phyloP scores from a whole-genome alignment of 352 stramenopile genomes.

The Phytophthora sansomeana region DNA sequence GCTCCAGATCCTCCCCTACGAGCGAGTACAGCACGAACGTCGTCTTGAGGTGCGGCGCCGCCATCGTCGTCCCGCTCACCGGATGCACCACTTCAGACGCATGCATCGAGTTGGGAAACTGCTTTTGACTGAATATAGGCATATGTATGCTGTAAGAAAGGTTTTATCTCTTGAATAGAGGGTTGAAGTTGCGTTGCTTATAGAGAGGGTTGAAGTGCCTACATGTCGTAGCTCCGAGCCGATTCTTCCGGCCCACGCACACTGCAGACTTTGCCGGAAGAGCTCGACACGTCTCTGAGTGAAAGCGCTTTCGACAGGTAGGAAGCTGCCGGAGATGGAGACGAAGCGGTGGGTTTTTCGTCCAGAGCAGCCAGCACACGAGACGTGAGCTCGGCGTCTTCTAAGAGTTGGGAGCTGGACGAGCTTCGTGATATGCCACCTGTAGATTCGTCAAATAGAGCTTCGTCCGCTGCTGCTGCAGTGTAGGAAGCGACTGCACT shows the following conservation, averaged over 20 bases:
- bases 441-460: conserved; percentile 6
- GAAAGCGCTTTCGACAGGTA: conserved; percentile 23
- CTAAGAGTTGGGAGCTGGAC: conserved; percentile 49
- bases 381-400: conserved; percentile 65
- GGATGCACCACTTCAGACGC: conserved; percentile 41
- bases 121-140: conserved; percentile 4
- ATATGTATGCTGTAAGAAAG: conserved; percentile 9
- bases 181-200: conserved; percentile 16
- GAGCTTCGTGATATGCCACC: conserved; percentile 43
- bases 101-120: conserved; percentile 33
- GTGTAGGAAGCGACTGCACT: conserved; percentile 28
- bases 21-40: conserved; percentile 74
- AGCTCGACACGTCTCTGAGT: conserved; percentile 2
- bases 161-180: conserved; percentile 13
- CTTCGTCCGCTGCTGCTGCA: conserved; percentile 5
- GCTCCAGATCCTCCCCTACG: conserved; percentile 69
- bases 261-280: conserved; percentile 9
- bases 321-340: background rate
- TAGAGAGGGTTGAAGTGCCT: conserved; percentile 9
- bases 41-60: conserved; percentile 28
- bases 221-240: conserved; percentile 9
- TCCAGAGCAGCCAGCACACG: conserved; percentile 65
- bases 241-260: conserved; percentile 26
- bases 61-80: conserved; percentile 38
- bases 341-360: conserved; percentile 31